These are phyloP conservation scores for Clonostachys rhizophaga DNA, from an alignment of 2,329 filamentous ascomycete species.

Conservation along the genomic window DNA sequence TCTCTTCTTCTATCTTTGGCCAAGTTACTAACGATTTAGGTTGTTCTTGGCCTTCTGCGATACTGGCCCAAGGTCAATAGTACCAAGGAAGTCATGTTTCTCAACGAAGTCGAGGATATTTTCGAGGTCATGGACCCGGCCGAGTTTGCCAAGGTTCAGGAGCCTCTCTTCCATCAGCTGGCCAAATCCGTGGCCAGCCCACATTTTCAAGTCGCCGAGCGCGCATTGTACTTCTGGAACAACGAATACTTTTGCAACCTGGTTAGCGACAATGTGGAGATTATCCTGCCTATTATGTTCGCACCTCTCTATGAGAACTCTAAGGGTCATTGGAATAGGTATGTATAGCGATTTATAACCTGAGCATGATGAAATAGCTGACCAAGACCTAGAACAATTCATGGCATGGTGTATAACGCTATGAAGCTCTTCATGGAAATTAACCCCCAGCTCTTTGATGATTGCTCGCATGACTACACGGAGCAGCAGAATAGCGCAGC, in stretches of 20 bases:
- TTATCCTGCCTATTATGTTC: conserved; percentile 99
- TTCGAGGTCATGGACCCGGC: conserved; percentile 99
- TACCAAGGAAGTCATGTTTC: conserved; percentile 99
- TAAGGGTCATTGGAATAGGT: conserved; percentile 99
- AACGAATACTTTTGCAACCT: conserved; percentile 99
- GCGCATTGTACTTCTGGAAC: conserved; percentile 99
- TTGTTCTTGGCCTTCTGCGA: conserved; percentile 87
- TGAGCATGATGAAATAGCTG: conserved; percentile 5
- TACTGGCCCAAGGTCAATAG: conserved; percentile 99
- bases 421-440: conserved; percentile 99
- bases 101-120: conserved; percentile 98
- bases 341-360: conserved; percentile 12
- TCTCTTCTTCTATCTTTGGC: background rate
- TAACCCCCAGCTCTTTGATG: conserved; percentile 95
- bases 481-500: conserved; percentile 91
- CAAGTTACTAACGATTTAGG: conserved; percentile 40
- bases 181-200: conserved; percentile 97
- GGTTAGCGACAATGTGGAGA: conserved; percentile 97
- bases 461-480: conserved; percentile 97
- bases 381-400: conserved; percentile 72
- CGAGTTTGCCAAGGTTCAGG: conserved; percentile 97
- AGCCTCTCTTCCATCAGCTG: conserved; percentile 93
- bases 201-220: conserved; percentile 97
- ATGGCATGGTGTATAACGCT: conserved; percentile 99
- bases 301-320: conserved; percentile 97